Base-by-base conservation (phyloP, 2,329 filamentous ascomycete genomes). In the Fusarium stilboides region DNA sequence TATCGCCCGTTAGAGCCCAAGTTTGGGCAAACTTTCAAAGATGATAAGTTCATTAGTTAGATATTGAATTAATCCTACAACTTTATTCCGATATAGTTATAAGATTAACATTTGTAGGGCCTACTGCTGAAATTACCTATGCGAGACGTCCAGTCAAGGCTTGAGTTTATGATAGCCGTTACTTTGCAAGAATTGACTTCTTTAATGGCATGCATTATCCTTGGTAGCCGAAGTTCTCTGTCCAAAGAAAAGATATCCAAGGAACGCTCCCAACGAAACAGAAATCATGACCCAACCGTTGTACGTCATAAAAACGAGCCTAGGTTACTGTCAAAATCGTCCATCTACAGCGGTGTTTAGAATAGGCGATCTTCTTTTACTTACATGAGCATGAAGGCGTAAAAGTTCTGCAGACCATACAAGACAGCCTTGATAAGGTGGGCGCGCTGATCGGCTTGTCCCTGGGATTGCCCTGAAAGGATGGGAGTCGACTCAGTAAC, bases 241-340 rank as follows among this genome's bases (percentile, higher is more conserved):
- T 17, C 93, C 92, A 82, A 98, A 99, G 44, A 91, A 74, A 63
- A 97, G 78, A 77, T 97, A 98, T 43, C 96, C 96, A 44, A 97
- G 80, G 71, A 97, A 97, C 0, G 95, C 94, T 17, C 96, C 96
- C 12, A 97, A 83, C 1, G 92, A 92, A 17, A 98, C 94, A 5
- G 95, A 88, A 71, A 97, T 81, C 96, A 99, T 99, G 72, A 99
- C 90, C 91, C 93, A 97, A 58, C 96, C 96, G 76, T 99, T 99
- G 83, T 99, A 99, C n/a, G 96, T 99, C 96, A 99, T 99, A 82
- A 99, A 99, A 22, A 99, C 83, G 65, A 99, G 86, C 96, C 95
- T 98, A 62, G n/a, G 28, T 13, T 8, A 7, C 17, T 50, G 57
- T 50, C 46, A 60, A 40, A 36, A 12, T 26, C n/a, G 9, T 36